These are phyloP conservation scores for Citrullus colocynthis DNA, from an alignment of 306 rosid species.

Conservation along the genomic window DNA sequence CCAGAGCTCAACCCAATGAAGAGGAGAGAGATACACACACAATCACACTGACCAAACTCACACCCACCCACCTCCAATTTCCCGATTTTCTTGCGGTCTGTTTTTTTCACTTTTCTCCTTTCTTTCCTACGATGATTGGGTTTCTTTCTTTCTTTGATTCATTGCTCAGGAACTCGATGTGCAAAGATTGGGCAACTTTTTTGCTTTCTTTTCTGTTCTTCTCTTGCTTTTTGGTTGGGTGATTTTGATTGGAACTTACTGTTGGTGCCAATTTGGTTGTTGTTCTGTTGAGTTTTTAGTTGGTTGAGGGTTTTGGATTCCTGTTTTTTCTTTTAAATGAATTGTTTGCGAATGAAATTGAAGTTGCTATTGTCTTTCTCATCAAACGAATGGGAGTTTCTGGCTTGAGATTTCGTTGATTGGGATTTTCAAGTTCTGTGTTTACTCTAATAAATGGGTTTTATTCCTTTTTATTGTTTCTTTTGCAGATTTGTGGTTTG, in stretches of 20 bases:
- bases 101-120: constrained; percentile 7
- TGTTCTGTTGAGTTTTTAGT: background rate
- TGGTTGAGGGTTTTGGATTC: background rate
- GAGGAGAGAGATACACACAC: constrained; percentile 2
- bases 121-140: background rate
- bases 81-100: background rate
- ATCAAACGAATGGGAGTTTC: background rate
- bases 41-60: background rate
- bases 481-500: constrained; percentile 37
- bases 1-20: constrained; percentile 21
- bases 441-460: constrained; percentile 14
- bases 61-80: background rate
- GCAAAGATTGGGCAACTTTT: background rate
- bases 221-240: background rate
- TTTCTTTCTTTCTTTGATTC: background rate
- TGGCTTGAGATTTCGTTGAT: background rate
- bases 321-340: background rate
- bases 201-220: background rate
- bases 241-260: background rate
- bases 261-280: background rate
- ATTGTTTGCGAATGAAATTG: background rate
- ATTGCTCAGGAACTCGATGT: constrained; percentile 3
- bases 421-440: background rate
- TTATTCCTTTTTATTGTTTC: constrained; percentile 8
- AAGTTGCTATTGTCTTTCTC: background rate